Percentiles rank a stretch among this genome's conserved stretches.
These are phyloP conservation scores for Serendipita sp. DNA, from an alignment of 768 basidiomycete species.

Conservation along the genomic window DNA sequence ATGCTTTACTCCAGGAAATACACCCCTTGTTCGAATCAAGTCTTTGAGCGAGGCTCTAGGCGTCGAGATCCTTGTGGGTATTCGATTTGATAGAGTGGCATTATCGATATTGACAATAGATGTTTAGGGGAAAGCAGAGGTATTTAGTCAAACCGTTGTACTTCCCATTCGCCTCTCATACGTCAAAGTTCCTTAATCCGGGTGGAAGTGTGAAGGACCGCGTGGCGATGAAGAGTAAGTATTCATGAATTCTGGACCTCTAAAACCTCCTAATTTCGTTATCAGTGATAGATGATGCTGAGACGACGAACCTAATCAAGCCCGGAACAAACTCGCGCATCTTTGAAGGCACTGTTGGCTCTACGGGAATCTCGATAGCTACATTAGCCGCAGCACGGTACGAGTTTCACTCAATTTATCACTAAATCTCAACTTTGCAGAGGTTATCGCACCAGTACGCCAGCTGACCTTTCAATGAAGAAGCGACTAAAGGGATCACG, in stretches of 20 bases:
- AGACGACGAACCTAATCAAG: constrained; percentile 60
- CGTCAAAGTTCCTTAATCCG: constrained; percentile 73
- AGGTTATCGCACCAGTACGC: constrained; percentile 75
- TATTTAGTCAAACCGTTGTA: constrained; percentile 18
- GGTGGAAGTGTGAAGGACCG: constrained; percentile 97
- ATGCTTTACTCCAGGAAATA: constrained; percentile 50
- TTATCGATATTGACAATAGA: neutral
- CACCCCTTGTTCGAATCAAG: constrained; percentile 80
- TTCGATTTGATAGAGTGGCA: constrained; percentile 8
- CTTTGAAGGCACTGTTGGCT: constrained; percentile 95
- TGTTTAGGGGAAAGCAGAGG: constrained; percentile 77
- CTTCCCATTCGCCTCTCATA: neutral
- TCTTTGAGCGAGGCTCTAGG: constrained; percentile 83
- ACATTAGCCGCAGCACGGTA: constrained; percentile 81
- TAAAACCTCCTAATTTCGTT: neutral
- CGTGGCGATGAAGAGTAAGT: constrained; percentile 78
- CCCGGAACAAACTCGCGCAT: constrained; percentile 84
- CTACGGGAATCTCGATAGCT: constrained; percentile 91
- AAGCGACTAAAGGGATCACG: neutral
- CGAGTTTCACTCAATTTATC: constrained; percentile 13
- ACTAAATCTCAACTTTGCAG: constrained; percentile 24
- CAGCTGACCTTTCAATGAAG: constrained; percentile 7
- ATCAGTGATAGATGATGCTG: constrained; percentile 88
- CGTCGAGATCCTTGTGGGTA: constrained; percentile 61
- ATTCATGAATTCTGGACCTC: too few relatives aligned